A percentile compares a stretch with the other conserved stretches of the same genome.
These are phyloP conservation scores for Hebeloma cylindrosporum DNA, from an alignment of 768 basidiomycete genomes.

Conservation along the genomic window DNA sequence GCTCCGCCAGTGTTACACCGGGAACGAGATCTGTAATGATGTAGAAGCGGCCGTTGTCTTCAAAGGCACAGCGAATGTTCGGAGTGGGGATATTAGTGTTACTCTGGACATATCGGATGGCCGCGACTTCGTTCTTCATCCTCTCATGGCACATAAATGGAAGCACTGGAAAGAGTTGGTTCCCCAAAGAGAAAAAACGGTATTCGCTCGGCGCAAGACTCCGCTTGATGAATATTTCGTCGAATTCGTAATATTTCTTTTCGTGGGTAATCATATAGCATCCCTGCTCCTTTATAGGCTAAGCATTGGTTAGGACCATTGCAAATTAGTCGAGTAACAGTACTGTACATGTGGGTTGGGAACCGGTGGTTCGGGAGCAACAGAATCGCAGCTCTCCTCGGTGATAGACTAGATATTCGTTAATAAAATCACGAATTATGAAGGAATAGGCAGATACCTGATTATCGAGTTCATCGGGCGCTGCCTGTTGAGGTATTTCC, in stretches of 20 bases:
- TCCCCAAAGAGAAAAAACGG: not conserved
- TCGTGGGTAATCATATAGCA: not conserved
- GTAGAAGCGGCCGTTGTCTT: conserved; percentile 2
- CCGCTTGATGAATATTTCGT: conserved; percentile 1
- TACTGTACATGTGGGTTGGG: too few relatives aligned
- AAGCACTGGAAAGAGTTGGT: not conserved
- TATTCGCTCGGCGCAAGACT: conserved; percentile 6
- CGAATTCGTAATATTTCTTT: conserved; percentile 7
- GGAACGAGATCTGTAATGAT: conserved; percentile 6
- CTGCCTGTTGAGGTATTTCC: too few relatives aligned
- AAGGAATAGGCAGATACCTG: too few relatives aligned
- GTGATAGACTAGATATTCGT: too few relatives aligned
- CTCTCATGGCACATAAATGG: conserved; percentile 1
- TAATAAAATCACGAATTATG: too few relatives aligned
- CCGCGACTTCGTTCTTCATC: conserved; percentile 2
- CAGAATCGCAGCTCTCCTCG: too few relatives aligned
- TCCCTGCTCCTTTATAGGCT: not conserved
- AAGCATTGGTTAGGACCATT: not conserved
- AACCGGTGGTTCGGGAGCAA: too few relatives aligned
- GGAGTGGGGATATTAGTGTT: conserved; percentile 3
- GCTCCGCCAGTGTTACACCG: not conserved
- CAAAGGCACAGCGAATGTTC: conserved; percentile 4
- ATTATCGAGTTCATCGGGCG: too few relatives aligned
- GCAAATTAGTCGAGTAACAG: too few relatives aligned
- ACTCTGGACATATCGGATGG: conserved; percentile 1